These are phyloP conservation scores for Zygosaccharomyces siamensis DNA, from an alignment of 805 yeast species.

Conservation along the genomic window DNA sequence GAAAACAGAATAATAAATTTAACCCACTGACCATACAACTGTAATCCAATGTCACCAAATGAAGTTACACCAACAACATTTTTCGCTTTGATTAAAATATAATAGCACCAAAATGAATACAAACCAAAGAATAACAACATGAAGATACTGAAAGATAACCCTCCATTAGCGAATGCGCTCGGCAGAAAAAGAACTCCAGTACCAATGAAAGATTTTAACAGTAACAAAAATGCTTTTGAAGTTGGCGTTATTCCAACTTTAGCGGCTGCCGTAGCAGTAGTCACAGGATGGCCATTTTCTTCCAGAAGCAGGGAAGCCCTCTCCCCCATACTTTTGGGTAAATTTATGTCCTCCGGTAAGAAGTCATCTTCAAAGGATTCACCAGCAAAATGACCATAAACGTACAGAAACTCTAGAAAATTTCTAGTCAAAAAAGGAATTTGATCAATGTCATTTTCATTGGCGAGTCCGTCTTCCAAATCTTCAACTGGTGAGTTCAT, in stretches of 20 bases:
- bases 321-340: constrained; percentile 24
- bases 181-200: constrained; percentile 73
- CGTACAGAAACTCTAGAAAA: constrained; percentile 69
- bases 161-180: constrained; percentile 68
- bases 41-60: constrained; percentile 72
- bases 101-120: constrained; percentile 75
- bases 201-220: constrained; percentile 72
- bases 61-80: constrained; percentile 58
- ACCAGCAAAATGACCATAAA: constrained; percentile 86
- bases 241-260: constrained; percentile 74
- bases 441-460: constrained; percentile 30
- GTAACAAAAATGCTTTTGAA: constrained; percentile 61
- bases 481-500: constrained; percentile 10
- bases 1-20: constrained; percentile 59
- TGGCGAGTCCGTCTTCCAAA: constrained; percentile 26
- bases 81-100: constrained; percentile 57
- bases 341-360: constrained; percentile 40
- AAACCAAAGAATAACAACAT: constrained; percentile 57
- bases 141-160: constrained; percentile 51
- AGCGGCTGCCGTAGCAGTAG: constrained; percentile 24
- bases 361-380: constrained; percentile 70
- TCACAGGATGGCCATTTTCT: constrained; percentile 7
- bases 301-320: constrained; percentile 10
- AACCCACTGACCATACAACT: constrained; percentile 60
- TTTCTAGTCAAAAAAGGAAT: constrained; percentile 59